Evolutionary conservation across 208 protist species (phyloP).

Genomic region (Acanthamoeba castellanii): DNA sequence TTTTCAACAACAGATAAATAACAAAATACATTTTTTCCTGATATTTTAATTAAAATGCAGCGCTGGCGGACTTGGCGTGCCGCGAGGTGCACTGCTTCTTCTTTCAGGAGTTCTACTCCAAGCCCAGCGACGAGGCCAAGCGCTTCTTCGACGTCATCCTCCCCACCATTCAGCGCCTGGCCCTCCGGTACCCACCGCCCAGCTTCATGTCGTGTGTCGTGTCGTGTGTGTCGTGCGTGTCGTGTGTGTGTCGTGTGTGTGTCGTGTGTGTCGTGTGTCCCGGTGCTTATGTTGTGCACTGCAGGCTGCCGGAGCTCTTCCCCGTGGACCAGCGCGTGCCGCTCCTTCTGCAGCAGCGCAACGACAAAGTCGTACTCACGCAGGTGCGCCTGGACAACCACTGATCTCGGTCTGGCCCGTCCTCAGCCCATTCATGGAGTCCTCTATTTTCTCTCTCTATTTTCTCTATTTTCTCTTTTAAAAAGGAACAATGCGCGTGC

Average conservation of each 20-base stretch:
- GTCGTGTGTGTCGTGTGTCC: background rate
- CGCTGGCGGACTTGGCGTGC: background rate
- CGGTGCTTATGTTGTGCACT: background rate
- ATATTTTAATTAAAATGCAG: background rate
- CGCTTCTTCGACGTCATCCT: background rate
- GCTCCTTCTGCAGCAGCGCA: background rate
- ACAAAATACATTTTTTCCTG: background rate
- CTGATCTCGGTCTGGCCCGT: no score
- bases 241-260: background rate
- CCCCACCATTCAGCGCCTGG: background rate
- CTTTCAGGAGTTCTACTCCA: background rate
- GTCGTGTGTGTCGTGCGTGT: background rate
- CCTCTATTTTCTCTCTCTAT: no score
- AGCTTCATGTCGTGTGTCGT: background rate
- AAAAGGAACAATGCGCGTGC: constrained; percentile 75
- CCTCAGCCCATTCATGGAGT: no score
- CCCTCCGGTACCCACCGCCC: background rate
- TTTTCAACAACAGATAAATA: no score
- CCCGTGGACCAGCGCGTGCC: constrained; percentile 67
- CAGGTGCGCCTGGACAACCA: background rate
- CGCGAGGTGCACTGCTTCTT: background rate
- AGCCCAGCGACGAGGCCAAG: background rate
- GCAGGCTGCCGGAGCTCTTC: constrained; percentile 65
- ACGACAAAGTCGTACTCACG: background rate
- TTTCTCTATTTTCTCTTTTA: no score